These are phyloP conservation scores for Pleurotus platypus DNA, from an alignment of 768 basidiomycete species.

Conservation along the genomic window DNA sequence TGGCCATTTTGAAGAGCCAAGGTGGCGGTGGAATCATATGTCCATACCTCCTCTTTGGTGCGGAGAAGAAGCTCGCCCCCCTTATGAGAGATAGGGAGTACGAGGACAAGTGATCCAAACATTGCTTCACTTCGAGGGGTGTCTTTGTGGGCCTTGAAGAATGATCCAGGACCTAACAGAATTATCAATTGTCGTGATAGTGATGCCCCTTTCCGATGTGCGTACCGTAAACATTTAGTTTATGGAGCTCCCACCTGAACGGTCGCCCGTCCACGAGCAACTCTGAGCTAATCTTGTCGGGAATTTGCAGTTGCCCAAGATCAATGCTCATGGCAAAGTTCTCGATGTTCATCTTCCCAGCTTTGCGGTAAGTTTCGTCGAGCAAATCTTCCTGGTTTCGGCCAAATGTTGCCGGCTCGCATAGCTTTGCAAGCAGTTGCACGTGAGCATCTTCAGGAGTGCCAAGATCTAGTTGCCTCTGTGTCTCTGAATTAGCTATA, in stretches of 20 bases:
- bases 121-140: slow-evolving; percentile 38
- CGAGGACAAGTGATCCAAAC: slow-evolving; percentile 46
- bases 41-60: slow-evolving; percentile 23
- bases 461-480: slow-evolving; percentile 8
- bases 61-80: slow-evolving; percentile 33
- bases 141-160: too few species aligned
- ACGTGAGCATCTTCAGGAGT: neutral
- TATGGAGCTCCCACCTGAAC: too few species aligned
- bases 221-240: too few species aligned
- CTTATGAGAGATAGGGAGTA: slow-evolving; percentile 36
- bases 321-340: slow-evolving; percentile 26
- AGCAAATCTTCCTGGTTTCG: neutral
- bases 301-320: too few species aligned
- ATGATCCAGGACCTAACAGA: too few species aligned
- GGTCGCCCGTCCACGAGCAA: too few species aligned
- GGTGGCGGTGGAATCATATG: slow-evolving; percentile 26
- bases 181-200: too few species aligned
- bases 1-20: neutral
- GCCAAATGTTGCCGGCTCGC: neutral
- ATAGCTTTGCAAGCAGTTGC: neutral
- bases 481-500: neutral
- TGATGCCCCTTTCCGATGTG: too few species aligned
- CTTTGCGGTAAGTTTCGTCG: neutral
- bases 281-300: too few species aligned
- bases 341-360: neutral